Evolutionary conservation across 1,139 yeast species (phyloP).

Genomic region (Petasospora fabianii): DNA sequence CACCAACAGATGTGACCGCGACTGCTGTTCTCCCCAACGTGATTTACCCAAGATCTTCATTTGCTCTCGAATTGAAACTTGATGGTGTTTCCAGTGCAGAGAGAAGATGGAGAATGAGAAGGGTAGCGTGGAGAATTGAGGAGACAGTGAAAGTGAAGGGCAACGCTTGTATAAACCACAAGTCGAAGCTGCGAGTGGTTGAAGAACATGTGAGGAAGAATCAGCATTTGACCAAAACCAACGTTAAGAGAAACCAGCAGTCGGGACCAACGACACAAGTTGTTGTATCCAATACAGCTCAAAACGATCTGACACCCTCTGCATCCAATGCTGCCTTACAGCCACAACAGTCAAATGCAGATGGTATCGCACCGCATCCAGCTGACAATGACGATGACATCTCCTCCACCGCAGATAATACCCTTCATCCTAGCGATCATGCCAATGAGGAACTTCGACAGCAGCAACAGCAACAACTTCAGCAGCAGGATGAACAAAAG

Average conservation of each 20-base stretch:
- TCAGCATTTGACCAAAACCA: conserved; percentile 28
- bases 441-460: conserved; percentile 35
- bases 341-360: conserved; percentile 10
- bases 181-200: conserved; percentile 41
- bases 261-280: conserved; percentile 36
- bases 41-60: conserved; percentile 80
- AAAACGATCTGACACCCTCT: conserved; percentile 6
- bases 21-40: conserved; percentile 85
- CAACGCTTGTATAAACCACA: conserved; percentile 54
- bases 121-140: conserved; percentile 86
- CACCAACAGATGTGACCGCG: conserved; percentile 90
- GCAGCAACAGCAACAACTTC: conserved; percentile 29
- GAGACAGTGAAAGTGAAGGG: conserved; percentile 66
- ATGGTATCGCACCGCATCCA: conserved; percentile 3
- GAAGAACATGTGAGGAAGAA: conserved; percentile 41
- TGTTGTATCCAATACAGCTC: conserved; percentile 16
- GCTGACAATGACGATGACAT: conserved; percentile 13
- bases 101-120: conserved; percentile 91
- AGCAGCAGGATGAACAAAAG: conserved; percentile 28
- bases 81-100: conserved; percentile 67
- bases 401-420: conserved; percentile 8
- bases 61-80: conserved; percentile 76
- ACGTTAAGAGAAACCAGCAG: conserved; percentile 35
- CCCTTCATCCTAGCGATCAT: conserved; percentile 37
- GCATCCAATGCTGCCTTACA: conserved; percentile 6